Evolutionary conservation across 768 basidiomycete species (phyloP).

Genomic region (Rhizopogon vesiculosus): DNA sequence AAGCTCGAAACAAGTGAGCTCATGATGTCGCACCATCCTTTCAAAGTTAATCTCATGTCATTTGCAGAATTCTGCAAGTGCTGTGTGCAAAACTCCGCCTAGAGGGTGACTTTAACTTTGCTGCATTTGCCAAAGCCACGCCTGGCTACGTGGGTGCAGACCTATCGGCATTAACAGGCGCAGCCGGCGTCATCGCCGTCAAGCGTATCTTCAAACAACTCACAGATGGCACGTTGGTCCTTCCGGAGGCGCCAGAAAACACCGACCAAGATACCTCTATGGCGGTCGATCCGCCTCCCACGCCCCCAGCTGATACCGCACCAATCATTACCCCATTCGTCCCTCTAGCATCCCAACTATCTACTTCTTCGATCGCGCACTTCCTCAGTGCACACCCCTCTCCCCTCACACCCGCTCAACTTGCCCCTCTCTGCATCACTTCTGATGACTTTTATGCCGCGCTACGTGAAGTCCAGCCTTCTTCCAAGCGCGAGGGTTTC

Average conservation of each 20-base stretch:
- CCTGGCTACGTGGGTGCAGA: constrained; percentile 99
- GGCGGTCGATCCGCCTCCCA: constrained; percentile 28
- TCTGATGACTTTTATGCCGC: constrained; percentile 76
- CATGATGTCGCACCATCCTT: neutral
- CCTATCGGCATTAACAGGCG: constrained; percentile 82
- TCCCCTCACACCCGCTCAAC: constrained; percentile 72
- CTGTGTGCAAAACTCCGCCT: constrained; percentile 80
- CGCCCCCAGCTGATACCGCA: constrained; percentile 13
- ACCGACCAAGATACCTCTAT: constrained; percentile 28
- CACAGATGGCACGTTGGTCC: constrained; percentile 57
- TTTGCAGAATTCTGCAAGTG: constrained; percentile 79
- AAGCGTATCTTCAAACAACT: constrained; percentile 89
- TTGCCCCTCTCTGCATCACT: constrained; percentile 78
- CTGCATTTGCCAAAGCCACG: constrained; percentile 82
- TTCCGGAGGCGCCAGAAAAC: constrained; percentile 36
- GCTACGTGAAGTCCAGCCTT: constrained; percentile 88
- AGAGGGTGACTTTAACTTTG: constrained; percentile 85
- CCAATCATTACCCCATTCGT: constrained; percentile 29
- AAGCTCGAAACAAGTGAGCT: constrained; percentile 81
- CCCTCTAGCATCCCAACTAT: constrained; percentile 35
- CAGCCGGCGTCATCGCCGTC: constrained; percentile 93
- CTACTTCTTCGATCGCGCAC: constrained; percentile 72
- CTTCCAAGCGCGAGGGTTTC: constrained; percentile 96
- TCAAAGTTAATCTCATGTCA: neutral
- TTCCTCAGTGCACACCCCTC: constrained; percentile 87